Evolutionary conservation across 2,329 filamentous ascomycete genomes (phyloP).

Genomic region (Penicillium sp.): DNA sequence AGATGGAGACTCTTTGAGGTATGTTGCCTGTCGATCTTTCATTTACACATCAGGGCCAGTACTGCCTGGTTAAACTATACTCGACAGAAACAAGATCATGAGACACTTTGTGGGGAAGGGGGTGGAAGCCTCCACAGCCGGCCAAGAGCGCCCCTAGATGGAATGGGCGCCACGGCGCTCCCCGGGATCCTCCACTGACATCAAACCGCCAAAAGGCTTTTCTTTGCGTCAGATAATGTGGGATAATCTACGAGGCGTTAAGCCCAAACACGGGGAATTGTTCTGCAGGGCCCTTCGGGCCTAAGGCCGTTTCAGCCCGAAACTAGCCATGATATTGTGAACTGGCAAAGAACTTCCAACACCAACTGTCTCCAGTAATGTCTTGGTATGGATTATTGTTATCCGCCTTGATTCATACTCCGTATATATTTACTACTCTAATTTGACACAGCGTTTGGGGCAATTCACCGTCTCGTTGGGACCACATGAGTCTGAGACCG

Average conservation of each 20-base stretch:
- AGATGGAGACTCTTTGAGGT: neutral
- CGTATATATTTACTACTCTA: neutral
- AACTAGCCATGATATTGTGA: constrained; percentile 2
- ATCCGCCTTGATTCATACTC: neutral
- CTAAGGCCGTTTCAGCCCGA: constrained; percentile 18
- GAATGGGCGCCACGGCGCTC: constrained; percentile 6
- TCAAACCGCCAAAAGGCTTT: neutral
- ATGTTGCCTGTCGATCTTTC: neutral
- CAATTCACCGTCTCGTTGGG: neutral
- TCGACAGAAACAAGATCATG: constrained; percentile 3
- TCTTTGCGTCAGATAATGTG: neutral
- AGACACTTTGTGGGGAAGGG: constrained; percentile 9
- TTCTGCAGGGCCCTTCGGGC: constrained; percentile 8
- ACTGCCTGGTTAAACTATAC: neutral
- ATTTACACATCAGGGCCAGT: neutral
- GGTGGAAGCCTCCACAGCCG: neutral
- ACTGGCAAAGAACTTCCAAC: constrained; percentile 12
- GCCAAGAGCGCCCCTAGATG: constrained; percentile 6
- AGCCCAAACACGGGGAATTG: neutral
- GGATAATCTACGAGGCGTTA: constrained; percentile 2
- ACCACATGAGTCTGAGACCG: neutral
- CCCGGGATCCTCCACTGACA: neutral
- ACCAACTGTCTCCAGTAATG: neutral
- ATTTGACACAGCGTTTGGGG: neutral
- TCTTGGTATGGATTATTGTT: neutral